Percentiles rank a stretch among this genome's conserved stretches.
Conservation (phyloP, 805 yeast genomes). For the Hanseniaspora singularis region DNA sequence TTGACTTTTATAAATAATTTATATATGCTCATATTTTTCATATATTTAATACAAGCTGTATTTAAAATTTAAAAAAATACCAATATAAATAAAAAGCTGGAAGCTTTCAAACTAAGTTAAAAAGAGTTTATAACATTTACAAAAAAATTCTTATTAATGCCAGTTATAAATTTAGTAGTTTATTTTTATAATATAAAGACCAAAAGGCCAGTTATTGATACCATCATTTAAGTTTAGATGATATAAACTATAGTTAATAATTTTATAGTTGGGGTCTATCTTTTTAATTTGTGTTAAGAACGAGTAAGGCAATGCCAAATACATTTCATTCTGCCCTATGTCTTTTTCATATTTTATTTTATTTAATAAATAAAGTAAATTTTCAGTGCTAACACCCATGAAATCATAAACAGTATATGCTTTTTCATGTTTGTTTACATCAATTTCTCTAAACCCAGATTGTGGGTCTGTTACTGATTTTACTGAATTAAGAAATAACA, state of each 20-base stretch:
- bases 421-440: background rate
- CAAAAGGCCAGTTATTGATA: background rate
- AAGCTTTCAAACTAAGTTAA: too few species aligned
- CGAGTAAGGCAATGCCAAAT: background rate
- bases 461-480: too few species aligned
- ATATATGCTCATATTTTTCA: too few species aligned
- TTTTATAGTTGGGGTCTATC: background rate
- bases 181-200: background rate
- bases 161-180: background rate
- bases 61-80: too few species aligned
- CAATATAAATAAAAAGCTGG: too few species aligned
- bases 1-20: constrained; percentile 82
- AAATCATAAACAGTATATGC: constrained; percentile 1
- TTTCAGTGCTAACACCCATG: constrained; percentile 7
- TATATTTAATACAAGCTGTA: too few species aligned
- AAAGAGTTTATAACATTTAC: too few species aligned
- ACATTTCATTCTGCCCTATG: background rate
- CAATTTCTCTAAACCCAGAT: background rate
- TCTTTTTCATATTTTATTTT: background rate
- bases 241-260: background rate
- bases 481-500: too few species aligned
- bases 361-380: constrained; percentile 1
- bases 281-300: background rate
- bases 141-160: too few species aligned
- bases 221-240: constrained; percentile 14